Conservation (phyloP, 148 eudicot species). For the Heliosperma pusillum region DNA sequence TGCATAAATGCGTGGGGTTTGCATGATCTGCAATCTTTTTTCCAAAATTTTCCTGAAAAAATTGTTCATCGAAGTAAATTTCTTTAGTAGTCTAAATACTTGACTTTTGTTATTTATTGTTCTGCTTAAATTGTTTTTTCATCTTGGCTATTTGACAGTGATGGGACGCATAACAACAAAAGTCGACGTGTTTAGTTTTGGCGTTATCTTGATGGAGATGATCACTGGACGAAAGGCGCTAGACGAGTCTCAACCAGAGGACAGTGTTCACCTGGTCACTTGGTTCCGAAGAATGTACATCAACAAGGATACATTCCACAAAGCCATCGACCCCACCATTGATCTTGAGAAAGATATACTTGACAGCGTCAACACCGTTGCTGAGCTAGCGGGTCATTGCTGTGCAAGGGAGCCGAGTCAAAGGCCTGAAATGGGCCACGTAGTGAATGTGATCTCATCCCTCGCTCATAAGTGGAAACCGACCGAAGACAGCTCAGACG, state of each 20-base stretch:
- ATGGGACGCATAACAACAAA: constrained; percentile 72
- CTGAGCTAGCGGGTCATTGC: constrained; percentile 83
- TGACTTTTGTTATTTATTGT: neutral
- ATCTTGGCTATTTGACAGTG: constrained; percentile 31
- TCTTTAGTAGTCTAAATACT: no score
- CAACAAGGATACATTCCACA: constrained; percentile 44
- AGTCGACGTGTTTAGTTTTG: constrained; percentile 70
- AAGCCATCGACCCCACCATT: constrained; percentile 55
- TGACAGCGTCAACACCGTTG: constrained; percentile 46
- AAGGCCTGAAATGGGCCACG: constrained; percentile 79
- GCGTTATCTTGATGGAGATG: constrained; percentile 59
- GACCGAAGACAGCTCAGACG: constrained; percentile 37
- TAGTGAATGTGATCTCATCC: constrained; percentile 62
- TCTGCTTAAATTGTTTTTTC: neutral
- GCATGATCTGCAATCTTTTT: no score
- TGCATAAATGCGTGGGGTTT: no score
- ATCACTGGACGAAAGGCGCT: constrained; percentile 60
- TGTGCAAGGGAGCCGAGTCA: constrained; percentile 60
- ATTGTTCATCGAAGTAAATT: no score
- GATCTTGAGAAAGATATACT: constrained; percentile 44
- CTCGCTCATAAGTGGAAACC: constrained; percentile 76
- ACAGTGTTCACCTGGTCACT: constrained; percentile 54
- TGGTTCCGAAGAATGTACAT: constrained; percentile 69
- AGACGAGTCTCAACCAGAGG: constrained; percentile 48
- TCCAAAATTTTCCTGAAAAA: neutral